phyloP scores from a whole-genome alignment of 345 rosid species.

The Gossypium thurberi region DNA sequence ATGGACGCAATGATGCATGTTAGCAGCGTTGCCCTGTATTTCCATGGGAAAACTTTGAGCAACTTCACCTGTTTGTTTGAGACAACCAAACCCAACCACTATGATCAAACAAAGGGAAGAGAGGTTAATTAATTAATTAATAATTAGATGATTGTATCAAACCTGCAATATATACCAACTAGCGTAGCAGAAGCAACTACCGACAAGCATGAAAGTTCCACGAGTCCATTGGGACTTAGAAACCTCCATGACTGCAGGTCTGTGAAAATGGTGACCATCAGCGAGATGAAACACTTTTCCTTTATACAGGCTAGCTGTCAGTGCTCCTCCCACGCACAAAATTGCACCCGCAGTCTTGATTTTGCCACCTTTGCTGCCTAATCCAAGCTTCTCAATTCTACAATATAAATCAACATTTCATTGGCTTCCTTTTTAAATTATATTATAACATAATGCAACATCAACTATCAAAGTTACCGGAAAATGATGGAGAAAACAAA shows the following conservation, averaged over 20 bases:
- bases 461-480: constrained; percentile 19
- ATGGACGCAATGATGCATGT: constrained; percentile 33
- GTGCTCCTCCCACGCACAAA: constrained; percentile 32
- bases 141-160: neutral
- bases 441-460: neutral
- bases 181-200: constrained; percentile 31
- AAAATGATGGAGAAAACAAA: constrained; percentile 28
- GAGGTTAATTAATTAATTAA: neutral
- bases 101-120: no score
- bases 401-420: neutral
- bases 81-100: no score
- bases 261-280: neutral
- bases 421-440: neutral
- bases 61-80: constrained; percentile 26
- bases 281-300: constrained; percentile 26
- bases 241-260: neutral
- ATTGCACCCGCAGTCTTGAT: constrained; percentile 29
- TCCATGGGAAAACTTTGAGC: constrained; percentile 28
- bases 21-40: constrained; percentile 38
- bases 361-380: constrained; percentile 26
- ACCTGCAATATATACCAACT: constrained; percentile 45
- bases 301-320: constrained; percentile 21
- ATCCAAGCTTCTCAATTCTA: constrained; percentile 33
- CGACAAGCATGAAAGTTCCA: constrained; percentile 32
- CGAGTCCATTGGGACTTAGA: constrained; percentile 17